phyloP scores from a whole-genome alignment of 208 protist species.

The Crithidia bombi region DNA sequence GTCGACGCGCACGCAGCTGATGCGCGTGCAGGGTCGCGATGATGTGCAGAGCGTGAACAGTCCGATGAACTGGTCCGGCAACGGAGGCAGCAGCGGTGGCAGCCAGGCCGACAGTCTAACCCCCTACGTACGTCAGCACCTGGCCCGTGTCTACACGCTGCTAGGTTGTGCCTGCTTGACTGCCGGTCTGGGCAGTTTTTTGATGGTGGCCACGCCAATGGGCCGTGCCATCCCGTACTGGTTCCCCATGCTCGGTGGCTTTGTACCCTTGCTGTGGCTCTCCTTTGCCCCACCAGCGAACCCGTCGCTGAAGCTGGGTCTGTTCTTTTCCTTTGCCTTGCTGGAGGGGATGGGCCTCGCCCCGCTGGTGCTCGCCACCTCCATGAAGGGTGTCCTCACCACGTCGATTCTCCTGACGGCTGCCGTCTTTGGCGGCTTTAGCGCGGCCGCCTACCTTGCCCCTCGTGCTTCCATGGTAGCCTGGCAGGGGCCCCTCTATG shows the following conservation, averaged over 20 bases:
- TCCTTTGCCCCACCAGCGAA: conserved; percentile 79
- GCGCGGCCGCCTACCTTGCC: conserved; percentile 78
- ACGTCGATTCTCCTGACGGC: conserved; percentile 83
- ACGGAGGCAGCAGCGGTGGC: conserved; percentile 35
- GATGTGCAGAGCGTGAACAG: conserved; percentile 45
- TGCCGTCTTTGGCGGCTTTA: conserved; percentile 89
- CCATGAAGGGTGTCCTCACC: conserved; percentile 79
- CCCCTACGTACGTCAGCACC: conserved; percentile 82
- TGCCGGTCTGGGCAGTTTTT: conserved; percentile 64
- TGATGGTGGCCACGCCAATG: conserved; percentile 88
- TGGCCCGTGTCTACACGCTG: conserved; percentile 82
- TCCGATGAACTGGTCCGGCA: conserved; percentile 52
- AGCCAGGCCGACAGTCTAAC: conserved; percentile 79
- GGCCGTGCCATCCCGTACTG: conserved; percentile 75
- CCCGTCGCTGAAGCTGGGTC: conserved; percentile 65
- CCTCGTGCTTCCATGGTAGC: conserved; percentile 80
- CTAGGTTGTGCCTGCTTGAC: conserved; percentile 52
- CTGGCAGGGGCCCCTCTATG: conserved; percentile 88
- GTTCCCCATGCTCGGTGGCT: conserved; percentile 83
- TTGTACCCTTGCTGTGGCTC: conserved; percentile 88
- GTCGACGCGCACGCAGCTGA: conserved; percentile 17
- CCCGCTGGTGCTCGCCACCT: conserved; percentile 72
- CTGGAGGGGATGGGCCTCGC: conserved; percentile 88
- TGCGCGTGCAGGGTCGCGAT: conserved; percentile 45
- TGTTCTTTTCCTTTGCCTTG: conserved; percentile 81